Percentiles rank a stretch among this genome's conserved stretches.
These are phyloP conservation scores for Wickerhamiella infanticola DNA, from an alignment of 1,139 yeast genomes.

Conservation along the genomic window DNA sequence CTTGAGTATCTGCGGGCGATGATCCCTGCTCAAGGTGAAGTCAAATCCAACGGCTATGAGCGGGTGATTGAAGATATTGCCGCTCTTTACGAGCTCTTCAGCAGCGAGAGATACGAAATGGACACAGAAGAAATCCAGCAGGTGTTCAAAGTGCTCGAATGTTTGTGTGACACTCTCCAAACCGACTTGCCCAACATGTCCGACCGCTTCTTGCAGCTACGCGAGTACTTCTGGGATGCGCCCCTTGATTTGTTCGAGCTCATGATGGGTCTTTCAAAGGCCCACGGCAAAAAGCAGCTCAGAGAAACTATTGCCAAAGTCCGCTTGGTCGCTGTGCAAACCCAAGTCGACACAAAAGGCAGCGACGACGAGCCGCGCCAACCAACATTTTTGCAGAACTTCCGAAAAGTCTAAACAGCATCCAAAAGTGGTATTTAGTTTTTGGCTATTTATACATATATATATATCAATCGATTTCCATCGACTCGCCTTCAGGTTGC, in stretches of 20 bases:
- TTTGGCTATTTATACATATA: neutral
- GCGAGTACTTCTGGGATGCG: conserved; percentile 47
- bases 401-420: conserved; percentile 1
- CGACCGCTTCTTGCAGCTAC: conserved; percentile 48
- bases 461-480: neutral
- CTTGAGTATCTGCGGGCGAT: conserved; percentile 35
- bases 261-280: conserved; percentile 25
- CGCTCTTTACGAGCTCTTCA: conserved; percentile 45
- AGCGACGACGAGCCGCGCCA: conserved; percentile 8
- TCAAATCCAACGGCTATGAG: conserved; percentile 43
- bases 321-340: conserved; percentile 21
- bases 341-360: conserved; percentile 11
- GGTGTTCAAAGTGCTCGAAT: conserved; percentile 54
- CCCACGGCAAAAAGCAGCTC: conserved; percentile 22
- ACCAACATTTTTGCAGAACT: conserved; percentile 14
- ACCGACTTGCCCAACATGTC: conserved; percentile 35
- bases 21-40: conserved; percentile 24
- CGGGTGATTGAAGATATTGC: conserved; percentile 51
- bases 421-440: too few relatives aligned
- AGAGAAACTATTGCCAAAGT: conserved; percentile 22
- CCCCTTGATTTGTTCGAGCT: conserved; percentile 27
- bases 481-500: neutral
- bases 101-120: conserved; percentile 31
- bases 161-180: conserved; percentile 51
- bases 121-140: conserved; percentile 24